A percentile compares a stretch with the other conserved stretches of the same genome.
phyloP scores from a whole-genome alignment of 2,329 filamentous ascomycete genomes.

The Claviceps spartinae region DNA sequence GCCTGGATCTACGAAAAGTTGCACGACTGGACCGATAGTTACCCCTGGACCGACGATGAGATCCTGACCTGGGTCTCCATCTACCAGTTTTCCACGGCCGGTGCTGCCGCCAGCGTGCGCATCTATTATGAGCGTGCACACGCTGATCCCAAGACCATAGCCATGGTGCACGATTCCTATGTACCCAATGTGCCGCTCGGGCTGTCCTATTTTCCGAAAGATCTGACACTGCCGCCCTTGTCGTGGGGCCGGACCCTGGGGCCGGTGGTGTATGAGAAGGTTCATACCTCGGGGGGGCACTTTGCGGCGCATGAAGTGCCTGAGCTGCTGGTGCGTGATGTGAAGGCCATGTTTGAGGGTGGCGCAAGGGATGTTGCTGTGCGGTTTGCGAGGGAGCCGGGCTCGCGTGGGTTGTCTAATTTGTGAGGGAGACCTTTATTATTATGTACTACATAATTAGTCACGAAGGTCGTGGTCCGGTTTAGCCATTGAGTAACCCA shows the following conservation, averaged over 20 bases:
- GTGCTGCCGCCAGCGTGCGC: slow-evolving; percentile 50
- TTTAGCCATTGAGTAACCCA: no score
- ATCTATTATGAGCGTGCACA: slow-evolving; percentile 61
- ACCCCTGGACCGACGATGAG: slow-evolving; percentile 64
- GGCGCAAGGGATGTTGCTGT: slow-evolving; percentile 1
- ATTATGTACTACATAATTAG: no score
- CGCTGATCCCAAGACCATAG: slow-evolving; percentile 11
- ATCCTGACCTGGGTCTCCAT: slow-evolving; percentile 61
- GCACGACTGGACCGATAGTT: slow-evolving; percentile 60
- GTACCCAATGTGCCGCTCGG: slow-evolving; percentile 28
- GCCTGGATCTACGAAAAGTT: slow-evolving; percentile 76
- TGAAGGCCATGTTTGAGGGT: slow-evolving; percentile 41
- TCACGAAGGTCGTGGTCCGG: no score
- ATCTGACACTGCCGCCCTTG: slow-evolving; percentile 39
- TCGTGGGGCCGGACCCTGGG: slow-evolving; percentile 47
- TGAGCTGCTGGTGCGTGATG: slow-evolving; percentile 35
- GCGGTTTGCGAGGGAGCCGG: not conserved
- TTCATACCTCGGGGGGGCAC: slow-evolving; percentile 40
- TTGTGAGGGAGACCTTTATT: not conserved
- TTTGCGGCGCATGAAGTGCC: slow-evolving; percentile 49
- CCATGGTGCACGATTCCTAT: slow-evolving; percentile 12
- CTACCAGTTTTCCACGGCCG: slow-evolving; percentile 57
- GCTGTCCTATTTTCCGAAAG: slow-evolving; percentile 42
- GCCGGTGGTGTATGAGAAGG: slow-evolving; percentile 42
- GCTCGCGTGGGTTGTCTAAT: not conserved